Evolutionary conservation across 2,329 filamentous ascomycete species (phyloP), one percentile per base, ranked within the genome.

Genomic region (Paecilomyces sp.): DNA sequence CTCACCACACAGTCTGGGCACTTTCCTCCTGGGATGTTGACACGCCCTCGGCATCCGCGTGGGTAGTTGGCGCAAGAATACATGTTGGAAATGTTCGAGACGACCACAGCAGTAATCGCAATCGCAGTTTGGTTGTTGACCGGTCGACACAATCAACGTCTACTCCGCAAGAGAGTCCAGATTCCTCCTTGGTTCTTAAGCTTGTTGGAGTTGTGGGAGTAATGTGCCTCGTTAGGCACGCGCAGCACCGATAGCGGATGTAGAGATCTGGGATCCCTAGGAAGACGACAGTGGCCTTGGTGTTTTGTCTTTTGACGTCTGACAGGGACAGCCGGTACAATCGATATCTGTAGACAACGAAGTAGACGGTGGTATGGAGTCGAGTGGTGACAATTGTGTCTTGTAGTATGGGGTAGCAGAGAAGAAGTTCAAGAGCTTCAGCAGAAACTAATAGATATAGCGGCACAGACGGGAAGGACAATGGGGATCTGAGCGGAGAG

Each of bases 61-160:
- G 77, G 75, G 60, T 79, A 77, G 64, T 80, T 80, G 60, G 72
- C 72, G 70, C 77, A 80, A 31, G 77, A 80, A 70, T 74, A 79
- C 77, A 80, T 80, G 58, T 52, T 71, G 51, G 3, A 13, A n/a
- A 11, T n/a, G n/a, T 59, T 28, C 24, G 51, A 47, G 15, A 47
- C 13, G 41, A 47, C 41, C n/a, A 47, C 41, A 6, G n/a, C 8
- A 18, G 41, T 47, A 47, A 47, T 22, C 15, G n/a, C 7, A 47
- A 33, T 11, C 22, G 31, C 31, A 33, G 31, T 33, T 33, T 18
- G 15, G n/a, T 47, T 3, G 41, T 47, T 47, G 41, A 47, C 18
- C 7, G n/a, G 9, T 18, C 15, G 18, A 22, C 7, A 18, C 7
- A 7, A 18, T n/a, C 6, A 41, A 41, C 36, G 36, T 41, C n/a